Base-by-base conservation (phyloP, 2,329 filamentous ascomycete species). In the Neofusicoccum laricinum region DNA sequence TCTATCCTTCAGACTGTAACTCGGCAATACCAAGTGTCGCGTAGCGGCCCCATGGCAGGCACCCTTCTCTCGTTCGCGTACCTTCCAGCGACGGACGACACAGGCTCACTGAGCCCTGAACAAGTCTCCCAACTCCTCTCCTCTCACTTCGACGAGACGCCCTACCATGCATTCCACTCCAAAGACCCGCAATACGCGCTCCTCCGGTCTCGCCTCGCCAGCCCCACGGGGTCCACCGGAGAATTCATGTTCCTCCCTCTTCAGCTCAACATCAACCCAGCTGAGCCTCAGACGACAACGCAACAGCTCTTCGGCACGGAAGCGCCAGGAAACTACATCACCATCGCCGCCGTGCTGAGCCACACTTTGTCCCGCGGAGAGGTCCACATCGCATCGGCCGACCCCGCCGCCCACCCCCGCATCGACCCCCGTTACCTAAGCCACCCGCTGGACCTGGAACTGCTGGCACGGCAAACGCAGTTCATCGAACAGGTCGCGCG, bases 351-450 rank as follows among this genome's bases (percentile, higher is more conserved):
- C 11, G 46, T 62, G 10, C 63, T 72, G 3, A 66, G 65, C 8
- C 67, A 76, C 63, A 76, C 79, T 0, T 65, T 78, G 11, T 75
- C 74, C 6, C 70, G 71, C 8, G 76, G 76, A 40, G 68, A 63
- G 34, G 68, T 77, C 12, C 75, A 76, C 64, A 72, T 77, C 46
- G 65, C 66, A 11, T 69, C 70, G 1, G 32, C 71, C 8, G 70
- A 77, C 30, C 73, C 75, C 2, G 10, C 43, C 32, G 11, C 32
- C 6, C 17, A 17, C 7, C 80, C 81, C 0, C 53, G 40, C 15
- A 77, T 82, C 66, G 70, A 81, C 61, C 78, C 79, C 2, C 70
- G 71, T 8, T 80, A 78, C 30, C 63, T 72, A 1, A 66, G 65
- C 11, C 67, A 76, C 63, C 76, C 79, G 0, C 65, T 78, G 11